Base-by-base conservation (phyloP, 2,329 filamentous ascomycete genomes). In the Seiridium cupressi region DNA sequence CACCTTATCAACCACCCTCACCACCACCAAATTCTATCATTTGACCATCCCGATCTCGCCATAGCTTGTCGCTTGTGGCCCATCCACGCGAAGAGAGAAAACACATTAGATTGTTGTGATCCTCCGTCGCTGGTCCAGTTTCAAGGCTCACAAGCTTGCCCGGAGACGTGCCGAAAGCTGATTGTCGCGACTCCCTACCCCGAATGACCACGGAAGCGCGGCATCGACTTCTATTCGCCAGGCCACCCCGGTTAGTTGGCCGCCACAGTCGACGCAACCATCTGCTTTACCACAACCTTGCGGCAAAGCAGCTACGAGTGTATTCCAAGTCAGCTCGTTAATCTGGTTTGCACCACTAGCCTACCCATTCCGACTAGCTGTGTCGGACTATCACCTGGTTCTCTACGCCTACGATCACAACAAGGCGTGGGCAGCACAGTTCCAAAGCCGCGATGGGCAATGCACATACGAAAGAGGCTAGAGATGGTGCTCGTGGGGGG, bases 381-480 rank as follows among this genome's bases (percentile, higher is more conserved):
- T 13, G 5, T 44, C 42, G 47, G n/a, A 5, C 47, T 7, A 49
- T 26, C 35, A 4, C 26, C 10, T 31, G 47, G 32, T 10, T 18
- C 47, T 9, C 26, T 49, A 32, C 10, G 47, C 35, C 18, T 32
- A 31, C 47, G 7, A 32, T 26, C 7, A 53, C 32, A 35, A 34
- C 26, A 51, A 51, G 48, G n/a, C 38, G 4, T 34, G 3, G 3
- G 31, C n/a, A 35, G 26, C 51, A 44, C 35, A 26, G 9, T 13
- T 34, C 58, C 44, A 34, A 32, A 38, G 7, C 26, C 40, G 57
- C 44, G 5, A 70, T 70, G 68, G 68, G 68, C 9, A 70, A 70
- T 42, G 64, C 68, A 32, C 66, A 67, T 55, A 65, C 64, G 5
- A 70, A 69, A 59, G 68, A 70, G 51, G 61, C 61, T 35, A 63